Evolutionary conservation across 2,329 filamentous ascomycete genomes (phyloP), one percentile per base, ranked within the genome.

Genomic region (Pseudocercospora vitis): DNA sequence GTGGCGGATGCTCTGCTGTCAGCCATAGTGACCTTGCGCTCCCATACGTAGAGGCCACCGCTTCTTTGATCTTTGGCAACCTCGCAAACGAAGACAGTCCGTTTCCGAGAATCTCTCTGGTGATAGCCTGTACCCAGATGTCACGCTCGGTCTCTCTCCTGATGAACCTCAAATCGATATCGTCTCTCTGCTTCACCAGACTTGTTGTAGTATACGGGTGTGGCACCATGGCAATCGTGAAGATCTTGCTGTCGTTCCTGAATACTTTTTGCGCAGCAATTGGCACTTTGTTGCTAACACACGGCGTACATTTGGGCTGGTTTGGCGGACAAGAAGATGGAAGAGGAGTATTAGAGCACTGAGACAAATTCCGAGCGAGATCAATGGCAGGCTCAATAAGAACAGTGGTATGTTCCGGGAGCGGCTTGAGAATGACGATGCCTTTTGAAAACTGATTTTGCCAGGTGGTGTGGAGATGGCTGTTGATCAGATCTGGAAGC

Each of bases 241-340:
- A 97, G 12, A 87, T 68, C 1, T 77, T 78, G 11, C 85, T 85
- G 3, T 79, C 80, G 70, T 96, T 96, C 51, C 80, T 80, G 71
- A 89, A 94, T 14, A 79, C 74, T 2, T 81, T 73, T 2, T 84
- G 82, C 0, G 85, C 86, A n/a, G 78, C 76, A 61, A 95, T 80
- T 48, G 81, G 81, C 72, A 90, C 79, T 0, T 81, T 79, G 7
- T 81, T 79, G 19, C 83, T 76, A 14, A 83, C 80, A 71, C 92
- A 97, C 3, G 86, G 85, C 24, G 78, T 82, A 74, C 92, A 97
- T 53, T 82, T 82, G 1, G 79, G 81, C 19, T 79, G 71, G 68
- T 96, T 96, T 0, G 92, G 92, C 8, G 92, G 92, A 66, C 92
- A 97, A 1, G 88, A 88, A 1, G 81, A 75, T 3, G 87, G 86